These are phyloP conservation scores for Suhomyces panamericanus DNA, from an alignment of 1,139 yeast species.

Conservation along the genomic window DNA sequence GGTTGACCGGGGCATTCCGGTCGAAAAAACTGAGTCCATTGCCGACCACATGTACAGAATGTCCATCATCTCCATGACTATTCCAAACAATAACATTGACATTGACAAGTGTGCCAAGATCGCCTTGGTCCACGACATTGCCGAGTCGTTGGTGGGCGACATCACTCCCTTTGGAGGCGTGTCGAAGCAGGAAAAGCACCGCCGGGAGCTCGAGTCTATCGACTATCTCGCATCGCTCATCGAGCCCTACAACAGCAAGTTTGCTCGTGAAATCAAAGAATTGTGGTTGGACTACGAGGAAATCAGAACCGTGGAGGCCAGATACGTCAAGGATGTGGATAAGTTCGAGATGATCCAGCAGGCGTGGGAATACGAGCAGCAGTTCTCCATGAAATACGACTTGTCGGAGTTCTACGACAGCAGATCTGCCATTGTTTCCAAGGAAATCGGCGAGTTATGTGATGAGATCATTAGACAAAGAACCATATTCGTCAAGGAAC, in stretches of 20 bases:
- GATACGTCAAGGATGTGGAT: constrained; percentile 90
- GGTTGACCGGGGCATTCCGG: constrained; percentile 71
- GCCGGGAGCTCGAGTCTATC: constrained; percentile 77
- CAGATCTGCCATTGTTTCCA: constrained; percentile 63
- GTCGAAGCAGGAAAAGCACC: constrained; percentile 69
- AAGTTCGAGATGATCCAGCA: constrained; percentile 90
- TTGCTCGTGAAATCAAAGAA: constrained; percentile 66
- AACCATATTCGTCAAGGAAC: constrained; percentile 24
- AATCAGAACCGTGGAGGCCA: constrained; percentile 77
- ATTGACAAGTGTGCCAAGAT: constrained; percentile 71
- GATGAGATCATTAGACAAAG: constrained; percentile 66
- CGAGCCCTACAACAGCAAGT: constrained; percentile 59
- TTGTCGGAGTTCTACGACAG: constrained; percentile 72
- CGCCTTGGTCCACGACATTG: constrained; percentile 90
- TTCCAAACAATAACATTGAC: constrained; percentile 45
- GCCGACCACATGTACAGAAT: constrained; percentile 97
- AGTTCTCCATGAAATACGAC: constrained; percentile 54
- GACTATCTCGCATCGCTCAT: constrained; percentile 62
- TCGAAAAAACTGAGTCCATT: constrained; percentile 62
- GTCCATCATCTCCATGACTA: constrained; percentile 79
- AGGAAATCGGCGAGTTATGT: constrained; percentile 70
- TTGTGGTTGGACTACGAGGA: constrained; percentile 92
- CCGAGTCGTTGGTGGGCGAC: constrained; percentile 92
- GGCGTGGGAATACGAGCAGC: constrained; percentile 85
- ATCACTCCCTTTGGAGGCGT: constrained; percentile 84